A percentile compares a stretch with the other conserved stretches of the same genome.
Conservation (phyloP, 768 basidiomycete genomes). For the Pluteus cervinus region DNA sequence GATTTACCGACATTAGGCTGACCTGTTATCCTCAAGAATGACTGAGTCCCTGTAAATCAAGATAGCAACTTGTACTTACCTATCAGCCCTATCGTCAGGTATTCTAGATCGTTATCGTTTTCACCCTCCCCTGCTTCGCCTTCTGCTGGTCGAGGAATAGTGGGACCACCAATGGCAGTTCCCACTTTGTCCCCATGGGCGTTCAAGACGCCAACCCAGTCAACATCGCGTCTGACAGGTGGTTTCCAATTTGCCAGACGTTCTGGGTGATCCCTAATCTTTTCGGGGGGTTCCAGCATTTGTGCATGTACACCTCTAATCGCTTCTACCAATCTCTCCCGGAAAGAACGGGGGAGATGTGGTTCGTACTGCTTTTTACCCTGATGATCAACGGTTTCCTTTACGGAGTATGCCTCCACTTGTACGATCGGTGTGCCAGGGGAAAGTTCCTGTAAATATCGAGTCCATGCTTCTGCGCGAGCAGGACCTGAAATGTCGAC, state of each 20-base stretch:
- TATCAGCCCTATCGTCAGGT: conserved; percentile 77
- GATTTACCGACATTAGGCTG: conserved; percentile 98
- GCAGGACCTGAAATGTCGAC: conserved; percentile 75
- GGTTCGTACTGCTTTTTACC: conserved; percentile 51
- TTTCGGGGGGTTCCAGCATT: conserved; percentile 62
- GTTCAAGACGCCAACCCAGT: conserved; percentile 65
- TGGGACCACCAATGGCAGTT: conserved; percentile 34
- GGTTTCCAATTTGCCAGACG: conserved; percentile 60
- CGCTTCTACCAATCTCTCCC: conserved; percentile 56
- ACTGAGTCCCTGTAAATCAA: no score
- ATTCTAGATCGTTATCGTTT: conserved; percentile 38
- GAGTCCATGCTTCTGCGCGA: conserved; percentile 60
- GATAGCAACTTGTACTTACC: conserved; percentile 38
- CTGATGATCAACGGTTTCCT: conserved; percentile 35
- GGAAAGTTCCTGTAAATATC: conserved; percentile 47
- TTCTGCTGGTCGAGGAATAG: conserved; percentile 22
- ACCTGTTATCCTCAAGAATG: no score
- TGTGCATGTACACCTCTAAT: conserved; percentile 62
- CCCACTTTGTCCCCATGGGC: conserved; percentile 41
- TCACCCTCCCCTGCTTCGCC: conserved; percentile 20
- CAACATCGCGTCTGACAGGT: conserved; percentile 53
- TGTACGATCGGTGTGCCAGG: conserved; percentile 58
- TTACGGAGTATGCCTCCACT: conserved; percentile 72
- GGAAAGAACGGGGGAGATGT: conserved; percentile 59
- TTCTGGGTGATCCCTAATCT: conserved; percentile 41